A percentile compares a stretch with the other conserved stretches of the same genome.
Conservation (phyloP, 805 yeast species). For the Ogataea zsoltii region DNA sequence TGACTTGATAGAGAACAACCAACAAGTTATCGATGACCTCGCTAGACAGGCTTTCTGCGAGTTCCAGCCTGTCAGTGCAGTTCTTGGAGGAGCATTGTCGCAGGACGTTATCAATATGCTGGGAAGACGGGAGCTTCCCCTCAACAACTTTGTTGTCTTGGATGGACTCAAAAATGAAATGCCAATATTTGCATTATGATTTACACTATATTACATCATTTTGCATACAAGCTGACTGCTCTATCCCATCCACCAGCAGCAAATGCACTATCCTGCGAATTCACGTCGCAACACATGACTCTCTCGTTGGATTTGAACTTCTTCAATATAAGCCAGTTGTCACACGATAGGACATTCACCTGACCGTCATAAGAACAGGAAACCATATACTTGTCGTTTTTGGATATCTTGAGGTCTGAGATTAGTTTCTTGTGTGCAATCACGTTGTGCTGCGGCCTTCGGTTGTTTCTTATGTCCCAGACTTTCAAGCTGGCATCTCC, state of each 20-base stretch:
- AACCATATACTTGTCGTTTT: slow-evolving; percentile 44
- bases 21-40: slow-evolving; percentile 39
- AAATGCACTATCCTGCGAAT: slow-evolving; percentile 42
- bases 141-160: slow-evolving; percentile 75
- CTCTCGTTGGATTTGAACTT: slow-evolving; percentile 63
- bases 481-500: slow-evolving; percentile 78
- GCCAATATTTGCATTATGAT: slow-evolving; percentile 66
- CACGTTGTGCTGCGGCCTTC: slow-evolving; percentile 43
- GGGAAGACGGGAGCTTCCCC: slow-evolving; percentile 73
- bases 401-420: slow-evolving; percentile 59
- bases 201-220: slow-evolving; percentile 6
- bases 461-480: slow-evolving; percentile 73
- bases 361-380: slow-evolving; percentile 73
- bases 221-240: slow-evolving; percentile 52
- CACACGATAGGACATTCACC: slow-evolving; percentile 64
- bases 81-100: slow-evolving; percentile 85
- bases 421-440: slow-evolving; percentile 77
- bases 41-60: slow-evolving; percentile 58
- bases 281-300: slow-evolving; percentile 68
- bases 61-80: slow-evolving; percentile 80
- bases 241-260: slow-evolving; percentile 85
- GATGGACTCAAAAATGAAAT: slow-evolving; percentile 73
- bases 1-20: slow-evolving; percentile 34
- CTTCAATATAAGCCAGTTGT: slow-evolving; percentile 63
- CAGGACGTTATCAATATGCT: slow-evolving; percentile 87